These are phyloP conservation scores for Cardamine occulta DNA, from an alignment of 345 rosid genomes.

Conservation along the genomic window DNA sequence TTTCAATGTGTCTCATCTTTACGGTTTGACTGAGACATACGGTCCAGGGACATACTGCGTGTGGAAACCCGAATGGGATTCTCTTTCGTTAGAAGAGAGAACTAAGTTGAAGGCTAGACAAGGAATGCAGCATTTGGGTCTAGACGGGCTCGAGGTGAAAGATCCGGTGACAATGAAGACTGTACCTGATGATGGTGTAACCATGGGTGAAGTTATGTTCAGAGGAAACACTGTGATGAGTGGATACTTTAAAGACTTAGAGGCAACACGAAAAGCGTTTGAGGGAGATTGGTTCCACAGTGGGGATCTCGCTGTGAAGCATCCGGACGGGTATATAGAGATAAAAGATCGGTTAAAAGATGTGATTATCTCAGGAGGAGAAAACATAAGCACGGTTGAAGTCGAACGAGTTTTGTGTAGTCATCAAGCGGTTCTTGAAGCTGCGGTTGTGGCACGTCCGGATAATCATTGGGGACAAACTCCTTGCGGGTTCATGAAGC, in stretches of 20 bases:
- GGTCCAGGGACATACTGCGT: constrained; percentile 71
- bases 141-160: constrained; percentile 68
- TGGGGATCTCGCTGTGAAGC: constrained; percentile 81
- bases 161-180: constrained; percentile 60
- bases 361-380: constrained; percentile 77
- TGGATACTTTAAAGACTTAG: constrained; percentile 65
- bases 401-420: constrained; percentile 60
- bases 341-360: constrained; percentile 77
- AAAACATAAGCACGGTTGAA: constrained; percentile 74
- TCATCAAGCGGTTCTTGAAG: constrained; percentile 78
- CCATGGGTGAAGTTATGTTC: constrained; percentile 73
- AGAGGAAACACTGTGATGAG: constrained; percentile 83
- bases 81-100: constrained; percentile 50
- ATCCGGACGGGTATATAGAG: constrained; percentile 74
- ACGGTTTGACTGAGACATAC: constrained; percentile 79
- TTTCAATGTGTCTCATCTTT: constrained; percentile 63
- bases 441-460: constrained; percentile 73
- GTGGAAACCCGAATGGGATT: constrained; percentile 81
- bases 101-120: constrained; percentile 66
- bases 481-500: constrained; percentile 80
- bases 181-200: constrained; percentile 61
- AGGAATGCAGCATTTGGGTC: constrained; percentile 71
- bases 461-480: constrained; percentile 87
- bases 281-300: constrained; percentile 75
- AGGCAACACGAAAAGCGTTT: constrained; percentile 65